phyloP scores from a whole-genome alignment of 192 early-diverging fungal species.

The Piromyces finnis region DNA sequence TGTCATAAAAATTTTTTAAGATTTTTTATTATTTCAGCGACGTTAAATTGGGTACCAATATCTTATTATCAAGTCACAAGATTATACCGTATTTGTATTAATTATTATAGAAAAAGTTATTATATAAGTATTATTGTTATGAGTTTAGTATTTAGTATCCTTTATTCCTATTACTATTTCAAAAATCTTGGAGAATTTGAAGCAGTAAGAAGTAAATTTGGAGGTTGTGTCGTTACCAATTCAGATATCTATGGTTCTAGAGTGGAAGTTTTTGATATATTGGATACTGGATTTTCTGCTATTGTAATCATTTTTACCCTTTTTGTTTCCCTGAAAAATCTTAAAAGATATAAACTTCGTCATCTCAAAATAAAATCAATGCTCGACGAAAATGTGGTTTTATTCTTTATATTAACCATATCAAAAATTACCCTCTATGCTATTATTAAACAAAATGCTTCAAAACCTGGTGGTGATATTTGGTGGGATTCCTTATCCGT shows the following conservation, averaged over 20 bases:
- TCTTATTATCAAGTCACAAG: background rate
- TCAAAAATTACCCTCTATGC: background rate
- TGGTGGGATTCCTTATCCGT: background rate
- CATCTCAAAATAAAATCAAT: background rate
- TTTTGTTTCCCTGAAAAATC: background rate
- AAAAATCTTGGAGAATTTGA: background rate
- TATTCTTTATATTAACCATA: background rate
- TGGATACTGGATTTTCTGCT: background rate
- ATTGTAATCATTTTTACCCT: background rate
- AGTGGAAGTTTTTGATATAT: background rate
- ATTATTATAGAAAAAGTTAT: background rate
- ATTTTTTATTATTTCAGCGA: background rate
- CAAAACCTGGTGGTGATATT: background rate
- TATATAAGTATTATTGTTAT: background rate
- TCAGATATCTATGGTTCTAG: rapidly evolving
- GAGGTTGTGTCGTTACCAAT: background rate
- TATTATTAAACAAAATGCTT: background rate
- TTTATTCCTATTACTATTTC: background rate
- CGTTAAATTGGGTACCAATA: background rate
- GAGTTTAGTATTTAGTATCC: background rate
- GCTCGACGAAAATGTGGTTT: background rate
- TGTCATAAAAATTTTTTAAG: background rate
- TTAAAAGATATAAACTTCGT: background rate
- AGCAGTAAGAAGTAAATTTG: background rate
- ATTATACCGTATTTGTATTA: background rate